Conservation (phyloP, 2,329 filamentous ascomycete species). For the Colletotrichum karsti region DNA sequence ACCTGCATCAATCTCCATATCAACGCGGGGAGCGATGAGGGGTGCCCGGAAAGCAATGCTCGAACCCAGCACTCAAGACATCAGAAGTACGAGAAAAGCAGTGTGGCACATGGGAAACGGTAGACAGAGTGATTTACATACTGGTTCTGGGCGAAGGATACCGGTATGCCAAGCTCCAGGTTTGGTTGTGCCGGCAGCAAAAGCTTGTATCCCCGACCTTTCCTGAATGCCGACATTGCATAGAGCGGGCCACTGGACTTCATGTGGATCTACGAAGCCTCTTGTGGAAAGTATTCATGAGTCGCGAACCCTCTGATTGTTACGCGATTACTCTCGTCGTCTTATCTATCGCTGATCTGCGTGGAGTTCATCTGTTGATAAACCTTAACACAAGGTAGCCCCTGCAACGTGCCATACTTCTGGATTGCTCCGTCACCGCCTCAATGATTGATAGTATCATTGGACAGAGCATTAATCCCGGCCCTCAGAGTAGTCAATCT, state of each 20-base stretch:
- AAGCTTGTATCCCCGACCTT: background rate
- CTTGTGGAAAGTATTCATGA: constrained; percentile 12
- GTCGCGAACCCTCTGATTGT: background rate
- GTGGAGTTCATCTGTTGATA: background rate
- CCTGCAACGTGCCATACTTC: too few relatives aligned
- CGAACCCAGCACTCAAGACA: background rate
- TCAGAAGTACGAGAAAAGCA: too few relatives aligned
- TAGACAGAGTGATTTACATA: too few relatives aligned
- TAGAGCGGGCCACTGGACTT: background rate
- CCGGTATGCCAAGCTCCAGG: background rate
- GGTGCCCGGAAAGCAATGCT: background rate
- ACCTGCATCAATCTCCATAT: constrained; percentile 6
- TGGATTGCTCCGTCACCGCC: too few relatives aligned
- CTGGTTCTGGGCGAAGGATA: too few relatives aligned
- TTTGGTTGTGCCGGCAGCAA: background rate
- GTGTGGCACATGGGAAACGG: too few relatives aligned
- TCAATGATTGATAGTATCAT: too few relatives aligned
- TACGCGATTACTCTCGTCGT: background rate
- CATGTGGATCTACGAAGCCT: background rate
- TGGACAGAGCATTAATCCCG: too few relatives aligned
- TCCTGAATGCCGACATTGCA: background rate
- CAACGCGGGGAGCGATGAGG: background rate
- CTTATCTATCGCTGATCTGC: constrained; percentile 2
- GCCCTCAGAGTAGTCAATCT: too few relatives aligned
- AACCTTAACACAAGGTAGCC: too few relatives aligned